Base-by-base conservation (phyloP, 805 yeast genomes). In the Lipomyces starkeyi region DNA sequence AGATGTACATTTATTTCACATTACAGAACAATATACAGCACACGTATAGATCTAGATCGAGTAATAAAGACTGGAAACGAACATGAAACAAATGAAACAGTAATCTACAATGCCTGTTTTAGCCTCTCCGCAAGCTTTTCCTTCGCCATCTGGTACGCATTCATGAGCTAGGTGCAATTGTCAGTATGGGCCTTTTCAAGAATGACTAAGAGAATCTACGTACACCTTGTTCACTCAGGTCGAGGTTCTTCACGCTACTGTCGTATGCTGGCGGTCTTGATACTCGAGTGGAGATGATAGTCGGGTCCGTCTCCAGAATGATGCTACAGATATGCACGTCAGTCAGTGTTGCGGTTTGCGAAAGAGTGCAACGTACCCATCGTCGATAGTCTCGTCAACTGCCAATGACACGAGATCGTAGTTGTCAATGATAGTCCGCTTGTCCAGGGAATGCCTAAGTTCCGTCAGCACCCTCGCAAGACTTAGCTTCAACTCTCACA, bases 321-420 rank as follows among this genome's bases (percentile, higher is more conserved):
- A 95, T 87, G 54, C 98, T 53, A 29, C 35, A 40, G 22, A 37
- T 54, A 58, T 8, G 14, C 32, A 32, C 32, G 64, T 32, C 25
- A 62, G 40, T 37, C 17, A 14, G 1, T 37, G 14, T 37, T 37
- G 40, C 40, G 14, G 17, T 13, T 4, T 35, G 13, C 40, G 40
- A 37, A 29, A 29, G 32, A 29, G 5, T 37, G 40, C 17, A 14
- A 37, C 40, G 40, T 25, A 53, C 56, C 56, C 99, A 77, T 93
- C 97, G 77, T 95, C 99, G 61, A 95, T 83, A 9, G 96, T 85
- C 80, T 95, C 98, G 78, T 95, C 99, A 57, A 93, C 85, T 3
- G 96, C 91, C 78, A 95, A 84, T 57, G 91, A 83, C 52, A 93
- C 89, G 83, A 91, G 83, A 79, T 95, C 99, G 77, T 89, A 95